A percentile compares a stretch with the other conserved stretches of the same genome.
These are phyloP conservation scores for Mikania micrantha DNA, from an alignment of 129 eudicot species.

Conservation along the genomic window DNA sequence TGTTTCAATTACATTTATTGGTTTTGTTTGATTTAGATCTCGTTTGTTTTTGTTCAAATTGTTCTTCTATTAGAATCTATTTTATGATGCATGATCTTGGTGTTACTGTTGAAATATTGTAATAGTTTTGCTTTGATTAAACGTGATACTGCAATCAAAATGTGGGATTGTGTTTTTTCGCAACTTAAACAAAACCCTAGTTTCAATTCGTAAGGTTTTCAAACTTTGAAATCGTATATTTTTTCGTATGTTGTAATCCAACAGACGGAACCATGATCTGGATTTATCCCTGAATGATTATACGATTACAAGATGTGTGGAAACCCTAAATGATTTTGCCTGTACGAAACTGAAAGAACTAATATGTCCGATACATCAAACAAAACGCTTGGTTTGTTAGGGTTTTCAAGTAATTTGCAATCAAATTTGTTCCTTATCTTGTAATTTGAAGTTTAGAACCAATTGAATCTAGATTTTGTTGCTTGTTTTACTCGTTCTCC, in stretches of 20 bases:
- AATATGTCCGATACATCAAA: too few species aligned
- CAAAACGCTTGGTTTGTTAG: not conserved
- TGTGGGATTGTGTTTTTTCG: not conserved
- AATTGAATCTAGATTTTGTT: not conserved
- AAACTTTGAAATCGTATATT: not conserved
- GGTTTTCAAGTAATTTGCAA: not conserved
- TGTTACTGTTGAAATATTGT: not conserved
- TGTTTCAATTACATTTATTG: constrained; percentile 2
- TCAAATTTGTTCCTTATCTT: not conserved
- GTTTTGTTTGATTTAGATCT: not conserved
- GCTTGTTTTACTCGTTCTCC: not conserved
- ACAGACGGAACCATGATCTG: too few species aligned
- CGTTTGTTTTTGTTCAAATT: not conserved
- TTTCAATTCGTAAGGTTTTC: too few species aligned
- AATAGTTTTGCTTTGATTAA: not conserved
- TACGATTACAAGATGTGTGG: too few species aligned
- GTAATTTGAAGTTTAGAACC: not conserved
- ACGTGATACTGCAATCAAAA: not conserved
- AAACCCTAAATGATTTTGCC: too few species aligned
- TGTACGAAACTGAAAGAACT: too few species aligned
- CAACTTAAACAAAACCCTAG: not conserved
- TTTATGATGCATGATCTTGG: not conserved
- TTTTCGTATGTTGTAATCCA: not conserved
- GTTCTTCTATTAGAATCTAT: not conserved
- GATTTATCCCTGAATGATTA: too few species aligned